A percentile compares a stretch with the other conserved stretches of the same genome.
These are phyloP conservation scores for Cenchrus fungigraminus DNA, from an alignment of 176 grass and related monocot species.

Conservation along the genomic window DNA sequence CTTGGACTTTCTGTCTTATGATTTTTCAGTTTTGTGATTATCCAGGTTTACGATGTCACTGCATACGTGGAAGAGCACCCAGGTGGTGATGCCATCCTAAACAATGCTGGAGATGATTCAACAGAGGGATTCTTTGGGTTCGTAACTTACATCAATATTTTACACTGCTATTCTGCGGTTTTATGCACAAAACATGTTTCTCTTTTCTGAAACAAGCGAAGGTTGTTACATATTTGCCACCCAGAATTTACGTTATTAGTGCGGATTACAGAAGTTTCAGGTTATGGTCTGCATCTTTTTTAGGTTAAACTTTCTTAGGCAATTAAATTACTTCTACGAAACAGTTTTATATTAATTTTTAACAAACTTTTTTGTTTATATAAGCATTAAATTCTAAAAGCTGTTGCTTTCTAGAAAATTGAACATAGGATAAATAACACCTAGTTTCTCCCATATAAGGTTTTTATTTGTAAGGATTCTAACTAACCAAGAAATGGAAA, in stretches of 20 bases:
- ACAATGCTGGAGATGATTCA: conserved; percentile 84
- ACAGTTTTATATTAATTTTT: background rate
- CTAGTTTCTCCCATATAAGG: background rate
- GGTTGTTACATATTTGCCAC: background rate
- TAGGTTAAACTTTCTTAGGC: background rate
- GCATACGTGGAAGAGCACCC: conserved; percentile 89
- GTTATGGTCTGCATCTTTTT: conserved; percentile 11
- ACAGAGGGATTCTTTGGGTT: conserved; percentile 80
- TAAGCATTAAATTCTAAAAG: background rate
- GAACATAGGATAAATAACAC: background rate
- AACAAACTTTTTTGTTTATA: background rate
- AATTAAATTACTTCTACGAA: background rate
- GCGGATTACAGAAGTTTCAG: background rate
- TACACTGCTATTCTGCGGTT: background rate
- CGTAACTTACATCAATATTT: conserved; percentile 33
- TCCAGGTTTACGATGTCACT: conserved; percentile 84
- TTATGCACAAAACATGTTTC: background rate
- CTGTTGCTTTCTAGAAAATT: background rate
- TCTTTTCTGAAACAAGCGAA: background rate
- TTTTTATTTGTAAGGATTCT: background rate
- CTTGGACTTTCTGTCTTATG: conserved; percentile 6
- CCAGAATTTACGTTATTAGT: background rate
- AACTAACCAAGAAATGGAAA: background rate
- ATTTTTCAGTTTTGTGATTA: conserved; percentile 14
- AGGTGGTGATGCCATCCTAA: conserved; percentile 84